These are phyloP conservation scores for Clarireedia sp. DNA, from an alignment of 2,329 filamentous ascomycete species.

Conservation along the genomic window DNA sequence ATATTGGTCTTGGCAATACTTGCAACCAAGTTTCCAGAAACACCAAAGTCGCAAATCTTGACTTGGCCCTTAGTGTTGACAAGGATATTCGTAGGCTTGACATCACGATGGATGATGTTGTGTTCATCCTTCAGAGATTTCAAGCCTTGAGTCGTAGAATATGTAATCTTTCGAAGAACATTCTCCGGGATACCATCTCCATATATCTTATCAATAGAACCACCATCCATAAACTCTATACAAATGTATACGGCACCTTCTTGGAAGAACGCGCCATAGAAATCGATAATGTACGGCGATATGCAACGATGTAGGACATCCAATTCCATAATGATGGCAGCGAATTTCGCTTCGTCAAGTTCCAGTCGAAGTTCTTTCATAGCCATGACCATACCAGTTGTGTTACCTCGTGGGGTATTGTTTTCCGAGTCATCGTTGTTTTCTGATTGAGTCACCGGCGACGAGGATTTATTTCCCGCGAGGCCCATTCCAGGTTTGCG, in stretches of 20 bases:
- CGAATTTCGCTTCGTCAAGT: conserved; percentile 92
- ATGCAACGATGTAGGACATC: conserved; percentile 92
- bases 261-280: conserved; percentile 98
- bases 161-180: conserved; percentile 81
- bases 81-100: conserved; percentile 98
- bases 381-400: conserved; percentile 79
- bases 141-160: conserved; percentile 82
- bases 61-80: conserved; percentile 83
- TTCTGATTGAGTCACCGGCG: conserved; percentile 32
- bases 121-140: conserved; percentile 95
- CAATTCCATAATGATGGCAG: conserved; percentile 94
- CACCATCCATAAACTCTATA: conserved; percentile 98
- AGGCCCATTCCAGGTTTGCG: conserved; percentile 54
- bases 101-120: conserved; percentile 97
- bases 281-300: conserved; percentile 95
- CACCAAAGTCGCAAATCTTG: conserved; percentile 98
- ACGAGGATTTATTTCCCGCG: conserved; percentile 34
- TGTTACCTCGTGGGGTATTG: conserved; percentile 25
- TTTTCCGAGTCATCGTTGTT: conserved; percentile 20
- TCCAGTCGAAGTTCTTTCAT: conserved; percentile 99
- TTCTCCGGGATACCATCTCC: conserved; percentile 81
- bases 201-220: conserved; percentile 95
- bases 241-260: conserved; percentile 99
- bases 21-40: conserved; percentile 91
- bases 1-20: conserved; percentile 99